Evolutionary conservation across 495 filamentous ascomycete species (phyloP), one percentile per base, ranked within the genome.

Genomic region (Daldinia concentrica): DNA sequence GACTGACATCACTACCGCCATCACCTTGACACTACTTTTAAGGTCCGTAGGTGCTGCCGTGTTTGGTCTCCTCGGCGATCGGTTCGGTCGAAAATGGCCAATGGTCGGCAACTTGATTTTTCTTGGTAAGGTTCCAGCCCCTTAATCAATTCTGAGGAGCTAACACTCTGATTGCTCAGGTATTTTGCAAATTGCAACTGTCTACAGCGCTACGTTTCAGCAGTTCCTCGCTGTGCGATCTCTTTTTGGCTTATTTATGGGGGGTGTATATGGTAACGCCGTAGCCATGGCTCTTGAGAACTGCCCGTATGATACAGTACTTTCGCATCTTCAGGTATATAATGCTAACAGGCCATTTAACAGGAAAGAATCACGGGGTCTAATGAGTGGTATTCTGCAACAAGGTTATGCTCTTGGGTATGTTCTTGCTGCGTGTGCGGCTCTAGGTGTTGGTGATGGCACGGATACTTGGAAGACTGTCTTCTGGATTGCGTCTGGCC

Each of bases 191-290:
- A 86, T 94, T 67, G 90, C 85, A 3, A 93, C 91, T 19, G 91
- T 91, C 69, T 94, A 91, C 74, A 86, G 86, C 72, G 58, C 64
- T 0, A 92, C 87, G 0, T 93, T 91, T 75, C 74, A 83, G 58
- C 82, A 90, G 73, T 93, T 94, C 76, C 77, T 94, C 36, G 90
- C 86, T 32, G 91, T 93, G 1, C 78, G 90, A 22, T 83, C 85
- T 51, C 76, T 93, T 11, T 93, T 93, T 76, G 92, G 92, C n/a
- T 79, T 94, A 59, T 91, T 92, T 58, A 94, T 93, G 91, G 92
- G 92, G 24, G 92, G 92, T 54, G 87, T 94, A 15, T 94, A 93
- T 79, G 92, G 92, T 50, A 90, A 92, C 74, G 89, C 91, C n/a
- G 90, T 90, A 58, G 90, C 90, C 29, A 93, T 92, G 90, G 91